These are phyloP conservation scores for Fragilaria radians DNA, from an alignment of 108 stramenopile species.

Conservation along the genomic window DNA sequence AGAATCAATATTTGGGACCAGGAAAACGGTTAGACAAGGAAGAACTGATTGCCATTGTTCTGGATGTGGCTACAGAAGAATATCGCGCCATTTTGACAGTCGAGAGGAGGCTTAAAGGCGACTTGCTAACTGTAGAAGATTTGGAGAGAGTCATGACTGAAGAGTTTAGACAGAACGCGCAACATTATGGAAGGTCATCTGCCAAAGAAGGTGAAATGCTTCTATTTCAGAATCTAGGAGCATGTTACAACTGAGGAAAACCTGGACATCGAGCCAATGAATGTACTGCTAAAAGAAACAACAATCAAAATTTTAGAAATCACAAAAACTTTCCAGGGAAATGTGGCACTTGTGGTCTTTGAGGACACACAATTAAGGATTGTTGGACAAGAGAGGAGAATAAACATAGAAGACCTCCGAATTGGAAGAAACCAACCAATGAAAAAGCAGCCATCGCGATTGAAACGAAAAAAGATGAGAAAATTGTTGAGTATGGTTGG, in stretches of 20 bases:
- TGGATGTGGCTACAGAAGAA: no score
- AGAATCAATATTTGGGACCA: no score
- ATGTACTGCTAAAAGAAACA: neutral
- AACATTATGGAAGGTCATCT: neutral
- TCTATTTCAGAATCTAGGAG: neutral
- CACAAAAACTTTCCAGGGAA: neutral
- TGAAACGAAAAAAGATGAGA: no score
- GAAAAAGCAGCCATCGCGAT: no score
- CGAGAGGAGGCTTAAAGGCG: slow-evolving; percentile 1
- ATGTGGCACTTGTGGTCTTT: no score
- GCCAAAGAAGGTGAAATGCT: neutral
- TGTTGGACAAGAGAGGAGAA: no score
- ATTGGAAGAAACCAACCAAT: no score
- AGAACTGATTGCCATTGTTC: slow-evolving; percentile 4
- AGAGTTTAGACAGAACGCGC: neutral
- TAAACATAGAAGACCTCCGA: no score
- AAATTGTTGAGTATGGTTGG: no score
- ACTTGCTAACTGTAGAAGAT: neutral
- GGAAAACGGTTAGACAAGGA: slow-evolving; percentile 3
- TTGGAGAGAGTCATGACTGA: neutral
- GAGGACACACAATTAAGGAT: no score
- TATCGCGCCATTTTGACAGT: neutral
- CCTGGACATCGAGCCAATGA: no score
- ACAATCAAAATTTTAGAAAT: neutral
- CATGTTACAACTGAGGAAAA: no score